Evolutionary conservation across 169 alveolate genomes (phyloP), one percentile per base, ranked within the genome.

Genomic region (Cryptosporidium viatorum): DNA sequence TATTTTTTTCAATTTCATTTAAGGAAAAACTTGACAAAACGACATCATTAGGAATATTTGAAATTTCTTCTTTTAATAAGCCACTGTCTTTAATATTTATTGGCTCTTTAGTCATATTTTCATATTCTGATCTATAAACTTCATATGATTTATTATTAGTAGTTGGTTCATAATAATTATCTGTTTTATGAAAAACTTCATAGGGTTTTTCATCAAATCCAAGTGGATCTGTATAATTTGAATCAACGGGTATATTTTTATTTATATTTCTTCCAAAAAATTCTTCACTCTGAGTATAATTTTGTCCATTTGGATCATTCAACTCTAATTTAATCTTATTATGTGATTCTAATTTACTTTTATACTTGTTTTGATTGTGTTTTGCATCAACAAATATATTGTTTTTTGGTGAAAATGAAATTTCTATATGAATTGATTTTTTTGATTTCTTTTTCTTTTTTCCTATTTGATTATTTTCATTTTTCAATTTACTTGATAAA

Each of bases 371-470:
- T 71, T 50, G 51, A n/a, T 18, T 37, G 26, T 65, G 45, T 18
- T 80, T 31, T 39, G 89, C 65, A 80, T 80, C 67, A 29, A 80
- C 59, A 37, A 62, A 37, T 26, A 80, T 67, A 35, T 80, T 80
- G 16, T 80, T 80, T 62, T 80, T 80, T 41, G 89, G 89, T 80
- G 89, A 60, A 26, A 80, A 67, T 62, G 89, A 45, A 59, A 80
- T 80, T 48, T 80, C 89, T 5, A 80, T 80, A 41, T 80, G 71
- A 29, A 80, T 80, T 23, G 74, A 26, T 65, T 80, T 80, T 41
- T 80, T 80, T 8, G 65, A n/a, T 48, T 62, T 80, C 41, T 65
- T 80, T 21, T 62, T 80, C 39, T 48, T 73, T 73, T 33, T 52
- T 21, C 39, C 70, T 18, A 55, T 2, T 3, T 59, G 39, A 26